phyloP scores from a whole-genome alignment of 1,284 basidiomycete genomes.

The Tremellales sp. region DNA sequence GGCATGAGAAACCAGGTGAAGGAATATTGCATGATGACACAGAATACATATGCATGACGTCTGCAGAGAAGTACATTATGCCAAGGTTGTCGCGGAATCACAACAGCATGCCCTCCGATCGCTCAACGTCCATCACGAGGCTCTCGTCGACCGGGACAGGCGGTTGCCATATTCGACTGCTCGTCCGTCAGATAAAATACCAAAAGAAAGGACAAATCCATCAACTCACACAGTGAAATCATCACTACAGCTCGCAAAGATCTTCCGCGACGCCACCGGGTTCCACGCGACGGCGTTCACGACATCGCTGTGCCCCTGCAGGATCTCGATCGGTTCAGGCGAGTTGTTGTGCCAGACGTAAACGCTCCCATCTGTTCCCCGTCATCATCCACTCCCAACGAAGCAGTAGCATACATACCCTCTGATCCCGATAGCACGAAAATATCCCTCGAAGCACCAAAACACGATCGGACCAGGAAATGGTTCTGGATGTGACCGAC shows the following conservation, averaged over 20 bases:
- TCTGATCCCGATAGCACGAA: constrained; percentile 93
- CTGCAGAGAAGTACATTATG: not conserved
- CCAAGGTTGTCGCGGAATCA: no score
- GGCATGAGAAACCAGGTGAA: no score
- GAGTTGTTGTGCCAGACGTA: constrained; percentile 94
- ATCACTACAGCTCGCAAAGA: constrained; percentile 93
- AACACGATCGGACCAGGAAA: constrained; percentile 86
- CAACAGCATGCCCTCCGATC: no score
- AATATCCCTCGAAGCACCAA: constrained; percentile 85
- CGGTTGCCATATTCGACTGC: constrained; percentile 32
- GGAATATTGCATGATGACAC: no score
- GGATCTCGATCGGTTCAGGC: constrained; percentile 72
- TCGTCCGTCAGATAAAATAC: not conserved
- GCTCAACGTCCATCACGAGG: not conserved
- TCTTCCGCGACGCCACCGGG: constrained; percentile 66
- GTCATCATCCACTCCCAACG: not conserved
- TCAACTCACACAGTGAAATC: constrained; percentile 62
- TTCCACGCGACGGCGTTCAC: constrained; percentile 98
- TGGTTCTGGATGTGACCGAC: constrained; percentile 73
- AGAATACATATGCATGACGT: no score
- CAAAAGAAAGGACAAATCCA: not conserved
- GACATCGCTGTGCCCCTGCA: constrained; percentile 78
- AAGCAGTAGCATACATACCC: constrained; percentile 56
- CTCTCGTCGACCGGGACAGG: constrained; percentile 7
- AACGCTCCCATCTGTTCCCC: constrained; percentile 69